These are phyloP conservation scores for Lunularia cruciata DNA, from an alignment of 225 moss, liverwort and hornwort species.

Conservation along the genomic window DNA sequence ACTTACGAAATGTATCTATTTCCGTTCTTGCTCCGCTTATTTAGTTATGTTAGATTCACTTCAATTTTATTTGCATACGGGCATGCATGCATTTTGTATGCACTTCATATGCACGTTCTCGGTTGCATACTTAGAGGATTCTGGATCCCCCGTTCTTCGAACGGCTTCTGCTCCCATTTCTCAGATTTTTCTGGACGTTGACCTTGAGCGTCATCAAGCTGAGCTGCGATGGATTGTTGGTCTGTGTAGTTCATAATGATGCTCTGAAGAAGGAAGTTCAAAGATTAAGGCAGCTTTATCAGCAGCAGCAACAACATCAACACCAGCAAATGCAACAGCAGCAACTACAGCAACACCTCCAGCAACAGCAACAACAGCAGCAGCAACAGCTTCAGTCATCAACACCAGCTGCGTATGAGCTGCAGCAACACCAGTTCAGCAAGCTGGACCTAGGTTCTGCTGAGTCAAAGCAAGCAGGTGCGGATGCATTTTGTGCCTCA, in stretches of 20 bases:
- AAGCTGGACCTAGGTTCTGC: constrained; percentile 76
- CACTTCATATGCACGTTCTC: no score
- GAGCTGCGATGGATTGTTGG: no score
- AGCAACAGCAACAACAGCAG: constrained; percentile 56
- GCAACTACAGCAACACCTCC: constrained; percentile 54
- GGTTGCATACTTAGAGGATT: no score
- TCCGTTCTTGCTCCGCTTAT: no score
- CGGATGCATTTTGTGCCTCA: constrained; percentile 21
- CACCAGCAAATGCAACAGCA: constrained; percentile 44
- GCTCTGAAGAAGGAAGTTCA: constrained; percentile 72
- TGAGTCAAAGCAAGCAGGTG: constrained; percentile 44
- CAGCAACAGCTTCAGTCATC: constrained; percentile 50
- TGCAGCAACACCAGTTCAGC: constrained; percentile 78
- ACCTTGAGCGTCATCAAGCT: no score
- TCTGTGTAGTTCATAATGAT: constrained; percentile 69
- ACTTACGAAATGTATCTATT: no score
- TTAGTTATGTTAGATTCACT: no score
- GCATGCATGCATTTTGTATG: no score
- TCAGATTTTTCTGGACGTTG: no score
- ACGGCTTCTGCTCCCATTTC: no score
- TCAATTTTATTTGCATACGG: no score
- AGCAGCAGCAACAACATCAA: constrained; percentile 49
- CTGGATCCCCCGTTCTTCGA: no score
- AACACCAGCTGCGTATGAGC: constrained; percentile 59
- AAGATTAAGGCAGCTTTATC: constrained; percentile 63